phyloP scores from a whole-genome alignment of 2,329 filamentous ascomycete genomes.

The Sclerotinia nivalis region DNA sequence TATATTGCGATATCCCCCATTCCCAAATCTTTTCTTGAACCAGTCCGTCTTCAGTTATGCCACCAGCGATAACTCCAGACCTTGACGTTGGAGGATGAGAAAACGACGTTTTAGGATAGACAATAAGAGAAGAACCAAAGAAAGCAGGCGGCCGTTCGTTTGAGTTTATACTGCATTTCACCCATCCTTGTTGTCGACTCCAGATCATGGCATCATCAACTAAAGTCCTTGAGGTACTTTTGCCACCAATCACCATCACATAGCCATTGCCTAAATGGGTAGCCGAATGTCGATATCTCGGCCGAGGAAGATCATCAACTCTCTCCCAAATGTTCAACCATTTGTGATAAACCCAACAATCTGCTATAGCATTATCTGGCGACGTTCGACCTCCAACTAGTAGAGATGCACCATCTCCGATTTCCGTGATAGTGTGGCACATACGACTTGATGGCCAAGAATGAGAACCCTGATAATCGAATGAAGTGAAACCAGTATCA shows the following conservation, averaged over 20 bases:
- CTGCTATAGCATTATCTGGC: conserved; percentile 65
- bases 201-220: conserved; percentile 36
- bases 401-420: conserved; percentile 60
- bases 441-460: conserved; percentile 54
- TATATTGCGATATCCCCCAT: conserved; percentile 43
- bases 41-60: conserved; percentile 49
- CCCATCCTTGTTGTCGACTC: conserved; percentile 39
- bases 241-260: conserved; percentile 45
- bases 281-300: conserved; percentile 74
- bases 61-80: conserved; percentile 70
- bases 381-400: conserved; percentile 79
- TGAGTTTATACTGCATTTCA: conserved; percentile 29
- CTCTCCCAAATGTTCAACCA: conserved; percentile 59
- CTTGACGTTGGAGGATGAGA: conserved; percentile 33
- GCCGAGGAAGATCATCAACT: conserved; percentile 64
- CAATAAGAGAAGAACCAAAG: conserved; percentile 34
- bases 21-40: conserved; percentile 14
- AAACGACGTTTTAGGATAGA: conserved; percentile 27
- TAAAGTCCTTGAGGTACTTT: conserved; percentile 35
- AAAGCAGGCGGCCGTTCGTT: conserved; percentile 25
- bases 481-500: neutral
- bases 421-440: conserved; percentile 73
- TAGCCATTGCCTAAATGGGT: conserved; percentile 52
- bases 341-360: conserved; percentile 73
- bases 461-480: conserved; percentile 20